Percentiles rank a stretch among this genome's conserved stretches.
Evolutionary conservation across 345 rosid genomes (phyloP).

Genomic region (Zanthoxylum bungeanum): DNA sequence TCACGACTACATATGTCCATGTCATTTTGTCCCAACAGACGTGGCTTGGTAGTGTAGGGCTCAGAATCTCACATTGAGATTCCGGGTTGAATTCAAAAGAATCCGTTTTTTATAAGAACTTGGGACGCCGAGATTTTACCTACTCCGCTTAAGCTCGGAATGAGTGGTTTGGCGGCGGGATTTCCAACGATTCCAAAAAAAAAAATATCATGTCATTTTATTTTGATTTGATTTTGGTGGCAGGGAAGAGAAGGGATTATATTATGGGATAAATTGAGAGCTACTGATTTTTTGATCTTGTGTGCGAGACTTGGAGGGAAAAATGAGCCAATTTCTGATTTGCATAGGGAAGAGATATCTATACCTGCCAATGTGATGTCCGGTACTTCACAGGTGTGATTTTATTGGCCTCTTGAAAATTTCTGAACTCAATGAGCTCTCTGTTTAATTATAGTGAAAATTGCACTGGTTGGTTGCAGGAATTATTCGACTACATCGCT

Average conservation of each 20-base stretch:
- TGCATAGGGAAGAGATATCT: constrained; percentile 46
- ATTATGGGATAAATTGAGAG: constrained; percentile 57
- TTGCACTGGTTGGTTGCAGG: constrained; percentile 25
- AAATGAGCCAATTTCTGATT: constrained; percentile 45
- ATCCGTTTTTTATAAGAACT: too few relatives aligned
- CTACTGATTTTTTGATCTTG: constrained; percentile 34
- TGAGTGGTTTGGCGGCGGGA: too few relatives aligned
- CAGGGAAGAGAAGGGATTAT: constrained; percentile 60
- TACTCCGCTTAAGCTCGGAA: too few relatives aligned
- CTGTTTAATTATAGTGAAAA: neutral
- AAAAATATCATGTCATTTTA: neutral
- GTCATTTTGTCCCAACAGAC: too few relatives aligned
- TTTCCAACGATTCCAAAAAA: too few relatives aligned
- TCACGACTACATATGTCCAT: too few relatives aligned
- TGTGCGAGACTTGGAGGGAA: constrained; percentile 51
- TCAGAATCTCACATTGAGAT: too few relatives aligned
- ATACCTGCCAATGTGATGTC: constrained; percentile 35
- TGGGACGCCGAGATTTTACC: too few relatives aligned
- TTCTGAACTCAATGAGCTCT: neutral
- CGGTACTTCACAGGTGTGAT: constrained; percentile 40
- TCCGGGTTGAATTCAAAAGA: too few relatives aligned
- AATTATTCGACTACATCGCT: constrained; percentile 43
- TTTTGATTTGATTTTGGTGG: neutral
- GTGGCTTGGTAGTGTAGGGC: too few relatives aligned
- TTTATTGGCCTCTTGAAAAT: neutral